Percentiles rank a stretch among this genome's conserved stretches.
These are phyloP conservation scores for Plantago coronopus DNA, from an alignment of 305 asterid genomes.

Conservation along the genomic window DNA sequence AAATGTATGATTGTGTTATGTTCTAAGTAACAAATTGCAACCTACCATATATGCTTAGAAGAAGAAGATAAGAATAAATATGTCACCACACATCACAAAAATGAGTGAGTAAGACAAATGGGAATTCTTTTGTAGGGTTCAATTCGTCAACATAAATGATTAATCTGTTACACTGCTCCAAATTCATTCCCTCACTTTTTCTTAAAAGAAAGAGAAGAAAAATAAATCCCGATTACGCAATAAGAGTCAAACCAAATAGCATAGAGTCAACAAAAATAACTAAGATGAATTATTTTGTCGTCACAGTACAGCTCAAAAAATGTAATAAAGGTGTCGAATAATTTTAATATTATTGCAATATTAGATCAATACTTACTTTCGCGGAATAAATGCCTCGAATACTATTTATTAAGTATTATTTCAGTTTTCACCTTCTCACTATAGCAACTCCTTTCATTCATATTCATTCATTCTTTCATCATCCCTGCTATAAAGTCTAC, in stretches of 20 bases:
- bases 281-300: slow-evolving; percentile 7
- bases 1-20: no score
- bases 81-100: no score
- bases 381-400: not conserved
- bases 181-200: not conserved
- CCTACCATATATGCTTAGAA: no score
- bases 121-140: no score
- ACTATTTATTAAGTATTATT: no score
- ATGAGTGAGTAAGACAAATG: no score
- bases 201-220: no score
- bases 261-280: slow-evolving; percentile 1
- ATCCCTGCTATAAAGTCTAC: not conserved
- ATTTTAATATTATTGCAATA: not conserved
- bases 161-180: not conserved
- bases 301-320: not conserved
- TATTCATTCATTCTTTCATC: not conserved
- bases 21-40: no score
- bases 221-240: not conserved
- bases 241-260: not conserved
- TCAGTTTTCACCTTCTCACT: slow-evolving; percentile 2
- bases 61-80: no score
- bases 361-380: slow-evolving; percentile 1
- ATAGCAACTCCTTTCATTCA: not conserved
- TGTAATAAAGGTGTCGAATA: no score
- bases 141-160: no score